Evolutionary conservation across 2,329 filamentous ascomycete genomes (phyloP).

Genomic region (Aspergillus alliaceus): DNA sequence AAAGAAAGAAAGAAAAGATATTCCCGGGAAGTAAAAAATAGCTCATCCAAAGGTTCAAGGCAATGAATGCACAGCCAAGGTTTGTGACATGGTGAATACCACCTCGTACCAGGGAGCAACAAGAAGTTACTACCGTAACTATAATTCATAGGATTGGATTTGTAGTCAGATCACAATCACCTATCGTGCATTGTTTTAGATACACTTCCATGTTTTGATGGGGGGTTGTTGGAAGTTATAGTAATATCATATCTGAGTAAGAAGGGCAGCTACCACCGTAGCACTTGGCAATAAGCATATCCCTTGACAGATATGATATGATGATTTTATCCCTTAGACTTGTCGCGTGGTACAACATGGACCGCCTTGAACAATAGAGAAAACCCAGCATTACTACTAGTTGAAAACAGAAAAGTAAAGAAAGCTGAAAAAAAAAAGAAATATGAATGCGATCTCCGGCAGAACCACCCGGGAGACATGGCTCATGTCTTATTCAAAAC

Average conservation of each 20-base stretch:
- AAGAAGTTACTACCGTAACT: not conserved
- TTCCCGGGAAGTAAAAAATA: not conserved
- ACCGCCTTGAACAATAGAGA: not conserved
- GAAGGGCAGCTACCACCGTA: slow-evolving; percentile 1
- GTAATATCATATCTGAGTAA: not conserved
- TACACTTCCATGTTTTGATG: not conserved
- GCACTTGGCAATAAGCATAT: slow-evolving; percentile 6
- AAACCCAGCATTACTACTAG: not conserved
- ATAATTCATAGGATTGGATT: not conserved
- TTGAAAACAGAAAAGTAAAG: not conserved
- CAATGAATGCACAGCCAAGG: not conserved
- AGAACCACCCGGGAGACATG: not conserved
- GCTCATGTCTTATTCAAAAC: not conserved
- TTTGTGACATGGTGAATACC: not conserved
- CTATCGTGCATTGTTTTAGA: not conserved
- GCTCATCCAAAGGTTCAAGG: too few relatives aligned
- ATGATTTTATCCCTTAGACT: not conserved
- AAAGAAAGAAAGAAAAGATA: not conserved
- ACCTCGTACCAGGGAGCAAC: not conserved
- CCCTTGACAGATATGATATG: slow-evolving; percentile 5
- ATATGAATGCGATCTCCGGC: not conserved
- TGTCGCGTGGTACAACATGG: slow-evolving; percentile 6
- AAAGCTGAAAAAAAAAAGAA: not conserved
- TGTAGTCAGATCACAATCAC: not conserved
- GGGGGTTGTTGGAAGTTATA: not conserved